Evolutionary conservation across 805 yeast genomes (phyloP), one percentile per base, ranked within the genome.

Genomic region (Cephaloascus fragrans): DNA sequence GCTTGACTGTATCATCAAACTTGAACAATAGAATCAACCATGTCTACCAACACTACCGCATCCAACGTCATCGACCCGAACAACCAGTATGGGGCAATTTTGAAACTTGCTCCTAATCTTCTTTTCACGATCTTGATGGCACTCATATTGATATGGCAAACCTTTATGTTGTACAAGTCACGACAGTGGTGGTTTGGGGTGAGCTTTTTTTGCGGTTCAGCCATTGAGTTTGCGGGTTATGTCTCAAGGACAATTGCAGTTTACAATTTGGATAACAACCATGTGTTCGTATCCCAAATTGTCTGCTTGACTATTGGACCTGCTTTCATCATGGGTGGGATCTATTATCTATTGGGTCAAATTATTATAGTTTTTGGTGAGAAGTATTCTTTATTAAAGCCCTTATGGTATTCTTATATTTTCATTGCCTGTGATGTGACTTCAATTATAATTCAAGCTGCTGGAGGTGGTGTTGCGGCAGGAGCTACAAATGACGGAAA

Each of bases 261-360:
- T 9, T 38, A 45, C 34, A 36, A 42, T 33, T 37, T 37, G 26
- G n/a, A 44, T 12, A 37, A 50, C 33, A 35, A 37, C 8, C 35
- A 41, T 34, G 41, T 42, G 15, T 59, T 46, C 39, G 35, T 59
- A 19, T 53, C 56, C 41, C 65, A 59, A 42, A 53, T 56, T 32
- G 52, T 59, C 26, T 44, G 49, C 20, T 46, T 59, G 31, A 59
- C 63, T 1, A 45, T 59, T 23, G 61, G 61, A 3, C 65, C 65
- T 1, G 60, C 60, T 1, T 51, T 58, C 33, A 40, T 57, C 10
- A 56, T 58, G 63, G 64, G 61, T 1, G 62, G 58, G 1, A 43
- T 59, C 10, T 59, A 59, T 42, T 55, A 46, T 36, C 40, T 53
- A 26, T 41, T 59, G 15, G 62, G 57, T 3, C 57, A 57, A 41